Evolutionary conservation across 305 asterid genomes (phyloP), one percentile per base, ranked within the genome.

Genomic region (Fraxinus latifolia): DNA sequence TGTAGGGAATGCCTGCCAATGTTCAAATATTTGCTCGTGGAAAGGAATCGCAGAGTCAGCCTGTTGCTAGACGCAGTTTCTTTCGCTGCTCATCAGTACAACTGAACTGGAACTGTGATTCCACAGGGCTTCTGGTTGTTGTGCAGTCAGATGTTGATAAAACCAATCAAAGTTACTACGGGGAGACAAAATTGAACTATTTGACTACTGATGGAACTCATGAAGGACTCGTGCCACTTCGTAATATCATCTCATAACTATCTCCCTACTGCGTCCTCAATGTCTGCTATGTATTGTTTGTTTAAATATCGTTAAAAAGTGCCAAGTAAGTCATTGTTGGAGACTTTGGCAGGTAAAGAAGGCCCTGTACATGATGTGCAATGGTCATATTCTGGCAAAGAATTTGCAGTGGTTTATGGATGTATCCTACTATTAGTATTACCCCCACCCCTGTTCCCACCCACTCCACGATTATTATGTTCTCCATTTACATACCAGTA

Each of bases 311-410:
- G 6, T 75, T 37, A 11, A 29, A 29, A 31, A 79, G 81, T 75
- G 80, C 42, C n/a, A 50, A 71, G 60, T 68, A 67, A 82, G 21
- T 34, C 36, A 34, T 79, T 82, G 80, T 53, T 78, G 83, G 72
- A 62, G 47, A 42, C 31, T 77, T 87, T 85, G 86, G 84, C 93
- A 95, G 99, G 99, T 83, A 92, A 94, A 88, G 99, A 96, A 82
- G 99, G 99, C 47, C 99, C 99, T 71, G 96, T 94, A 71, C 98
- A 96, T 85, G 99, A 96, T 87, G 97, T 93, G 84, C 98, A 91
- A 84, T 94, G 98, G 99, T 96, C 99, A 17, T 82, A 32, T 84
- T 87, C 94, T 15, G 97, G 99, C 62, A 92, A 89, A 85, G 99
- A 96, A 87, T 96, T 94, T 87, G 98, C 98, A n/a, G 99, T 89